Percentiles rank a stretch among this genome's conserved stretches.
Evolutionary conservation across 2,329 filamentous ascomycete species (phyloP).

Genomic region (Verticillium nubilum): DNA sequence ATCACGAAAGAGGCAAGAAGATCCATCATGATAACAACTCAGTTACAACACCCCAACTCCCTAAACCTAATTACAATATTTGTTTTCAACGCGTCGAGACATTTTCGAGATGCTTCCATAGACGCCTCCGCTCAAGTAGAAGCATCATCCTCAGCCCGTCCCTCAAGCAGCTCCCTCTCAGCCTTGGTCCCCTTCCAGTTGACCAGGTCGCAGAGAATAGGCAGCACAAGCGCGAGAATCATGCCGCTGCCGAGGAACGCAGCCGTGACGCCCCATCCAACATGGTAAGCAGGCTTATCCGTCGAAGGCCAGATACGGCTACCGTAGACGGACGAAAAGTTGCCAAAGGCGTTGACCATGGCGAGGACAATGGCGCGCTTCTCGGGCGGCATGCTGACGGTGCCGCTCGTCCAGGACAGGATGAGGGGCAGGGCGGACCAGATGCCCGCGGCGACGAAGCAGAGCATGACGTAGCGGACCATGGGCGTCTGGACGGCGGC

Average conservation of each 20-base stretch:
- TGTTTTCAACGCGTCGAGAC: no score
- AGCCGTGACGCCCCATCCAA: slow-evolving; percentile 22
- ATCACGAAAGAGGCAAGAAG: neutral
- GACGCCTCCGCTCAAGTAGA: neutral
- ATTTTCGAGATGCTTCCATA: no score
- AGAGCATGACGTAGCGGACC: slow-evolving; percentile 23
- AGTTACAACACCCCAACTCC: neutral
- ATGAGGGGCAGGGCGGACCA: slow-evolving; percentile 19
- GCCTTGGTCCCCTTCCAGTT: slow-evolving; percentile 11
- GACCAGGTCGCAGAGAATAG: slow-evolving; percentile 12
- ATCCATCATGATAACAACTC: neutral
- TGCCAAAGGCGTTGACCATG: slow-evolving; percentile 24
- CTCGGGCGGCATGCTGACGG: slow-evolving; percentile 19
- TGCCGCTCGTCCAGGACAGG: slow-evolving; percentile 21
- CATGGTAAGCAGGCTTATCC: slow-evolving; percentile 18
- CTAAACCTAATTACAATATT: neutral
- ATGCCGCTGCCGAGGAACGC: slow-evolving; percentile 18
- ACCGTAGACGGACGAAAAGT: slow-evolving; percentile 24
- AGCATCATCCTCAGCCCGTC: neutral
- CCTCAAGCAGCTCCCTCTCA: slow-evolving; percentile 8
- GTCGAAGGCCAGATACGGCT: slow-evolving; percentile 21
- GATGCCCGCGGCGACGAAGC: slow-evolving; percentile 18
- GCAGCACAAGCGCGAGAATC: slow-evolving; percentile 16
- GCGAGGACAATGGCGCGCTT: slow-evolving; percentile 25
- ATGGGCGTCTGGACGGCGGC: slow-evolving; percentile 14